Evolutionary conservation across 257 asterid species (phyloP).

Genomic region (Gentiana macrophylla): DNA sequence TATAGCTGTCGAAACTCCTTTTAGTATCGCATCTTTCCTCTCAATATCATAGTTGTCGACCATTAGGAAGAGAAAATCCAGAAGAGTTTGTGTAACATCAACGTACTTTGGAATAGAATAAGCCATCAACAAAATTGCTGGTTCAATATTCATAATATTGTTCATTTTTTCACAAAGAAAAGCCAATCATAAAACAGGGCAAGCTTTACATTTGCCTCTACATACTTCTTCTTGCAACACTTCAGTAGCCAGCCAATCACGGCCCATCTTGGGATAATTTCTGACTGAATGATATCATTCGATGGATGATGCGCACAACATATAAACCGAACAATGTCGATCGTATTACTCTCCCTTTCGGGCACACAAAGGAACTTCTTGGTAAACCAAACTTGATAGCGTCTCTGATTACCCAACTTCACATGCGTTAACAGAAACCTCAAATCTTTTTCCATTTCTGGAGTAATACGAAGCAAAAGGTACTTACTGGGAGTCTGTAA

Average conservation of each 20-base stretch:
- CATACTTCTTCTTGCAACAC: constrained; percentile 31
- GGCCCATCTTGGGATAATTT: constrained; percentile 74
- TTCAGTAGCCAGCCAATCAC: constrained; percentile 65
- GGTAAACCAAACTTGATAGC: constrained; percentile 68
- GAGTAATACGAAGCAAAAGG: constrained; percentile 63
- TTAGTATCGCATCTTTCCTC: constrained; percentile 45
- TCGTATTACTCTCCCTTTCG: constrained; percentile 35
- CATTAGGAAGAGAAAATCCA: constrained; percentile 54
- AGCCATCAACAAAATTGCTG: constrained; percentile 60
- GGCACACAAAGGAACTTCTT: constrained; percentile 47
- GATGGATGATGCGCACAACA: constrained; percentile 75
- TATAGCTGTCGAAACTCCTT: constrained; percentile 50
- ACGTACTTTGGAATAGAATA: constrained; percentile 52
- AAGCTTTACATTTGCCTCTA: constrained; percentile 68
- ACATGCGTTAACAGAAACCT: constrained; percentile 65
- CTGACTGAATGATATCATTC: constrained; percentile 46
- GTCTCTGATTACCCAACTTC: constrained; percentile 53
- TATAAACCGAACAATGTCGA: constrained; percentile 70
- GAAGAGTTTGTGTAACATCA: constrained; percentile 63
- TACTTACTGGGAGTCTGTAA: constrained; percentile 47
- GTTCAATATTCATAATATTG: constrained; percentile 65
- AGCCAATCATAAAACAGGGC: constrained; percentile 78
- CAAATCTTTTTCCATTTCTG: constrained; percentile 80
- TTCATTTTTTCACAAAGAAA: constrained; percentile 60
- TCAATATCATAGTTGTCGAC: constrained; percentile 59